A percentile compares a stretch with the other conserved stretches of the same genome.
Conservation (phyloP, 305 asterid species). For the Ajuga reptans region DNA sequence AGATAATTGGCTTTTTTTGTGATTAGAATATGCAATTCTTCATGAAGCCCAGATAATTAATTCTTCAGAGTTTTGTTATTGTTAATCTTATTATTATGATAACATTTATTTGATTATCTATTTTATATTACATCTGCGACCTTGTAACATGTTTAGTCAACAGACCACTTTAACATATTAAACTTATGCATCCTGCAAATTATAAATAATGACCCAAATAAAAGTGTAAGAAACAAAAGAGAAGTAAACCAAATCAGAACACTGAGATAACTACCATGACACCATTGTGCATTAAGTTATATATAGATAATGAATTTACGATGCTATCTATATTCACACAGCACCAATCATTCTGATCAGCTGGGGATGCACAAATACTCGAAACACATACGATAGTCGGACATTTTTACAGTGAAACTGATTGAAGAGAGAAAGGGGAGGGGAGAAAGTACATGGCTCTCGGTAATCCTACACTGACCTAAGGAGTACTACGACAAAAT, state of each 20-base stretch:
- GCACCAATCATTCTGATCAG: slow-evolving; percentile 25
- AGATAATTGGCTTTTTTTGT: too few species aligned
- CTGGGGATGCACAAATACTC: not conserved
- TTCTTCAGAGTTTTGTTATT: too few species aligned
- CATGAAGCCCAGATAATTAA: too few species aligned
- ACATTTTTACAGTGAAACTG: slow-evolving; percentile 11
- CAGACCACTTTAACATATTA: too few species aligned
- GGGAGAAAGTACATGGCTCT: not conserved
- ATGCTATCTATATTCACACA: slow-evolving; percentile 17
- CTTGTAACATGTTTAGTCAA: too few species aligned
- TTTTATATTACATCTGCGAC: too few species aligned
- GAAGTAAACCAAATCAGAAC: not conserved
- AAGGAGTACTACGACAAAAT: slow-evolving; percentile 24
- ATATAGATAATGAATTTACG: not conserved
- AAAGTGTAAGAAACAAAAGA: not conserved
- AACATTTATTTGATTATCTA: too few species aligned
- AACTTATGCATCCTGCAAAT: too few species aligned
- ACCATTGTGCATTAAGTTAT: not conserved
- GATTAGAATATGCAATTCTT: too few species aligned
- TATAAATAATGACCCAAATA: not conserved
- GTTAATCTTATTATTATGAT: too few species aligned
- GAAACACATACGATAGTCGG: not conserved
- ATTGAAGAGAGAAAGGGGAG: not conserved
- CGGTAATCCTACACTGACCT: slow-evolving; percentile 24
- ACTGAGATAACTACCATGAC: not conserved